Evolutionary conservation across 2,329 filamentous ascomycete species (phyloP).

Genomic region (Mollisiaceae sp.): DNA sequence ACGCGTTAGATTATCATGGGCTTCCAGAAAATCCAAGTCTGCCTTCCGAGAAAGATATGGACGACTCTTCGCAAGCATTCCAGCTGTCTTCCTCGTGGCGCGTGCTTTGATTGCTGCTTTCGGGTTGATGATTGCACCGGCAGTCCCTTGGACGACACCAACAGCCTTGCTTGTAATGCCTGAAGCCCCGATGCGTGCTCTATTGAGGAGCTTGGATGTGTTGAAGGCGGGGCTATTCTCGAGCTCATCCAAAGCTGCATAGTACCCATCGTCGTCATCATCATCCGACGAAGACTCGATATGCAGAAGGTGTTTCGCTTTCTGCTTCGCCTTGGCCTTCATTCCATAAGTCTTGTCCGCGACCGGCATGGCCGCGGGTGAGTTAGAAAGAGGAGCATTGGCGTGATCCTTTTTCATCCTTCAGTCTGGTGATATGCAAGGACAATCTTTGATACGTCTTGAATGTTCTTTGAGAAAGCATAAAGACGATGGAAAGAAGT

Average conservation of each 20-base stretch:
- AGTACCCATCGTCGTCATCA: conserved; percentile 13
- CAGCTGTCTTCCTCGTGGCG: conserved; percentile 31
- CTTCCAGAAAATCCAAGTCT: conserved; percentile 45
- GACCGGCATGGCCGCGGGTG: background rate
- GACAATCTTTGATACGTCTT: background rate
- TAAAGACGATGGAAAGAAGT: background rate
- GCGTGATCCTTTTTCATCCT: background rate
- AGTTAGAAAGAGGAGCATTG: background rate
- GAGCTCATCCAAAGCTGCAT: conserved; percentile 22
- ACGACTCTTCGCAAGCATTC: conserved; percentile 31
- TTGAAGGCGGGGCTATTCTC: conserved; percentile 35
- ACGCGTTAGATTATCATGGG: conserved; percentile 35
- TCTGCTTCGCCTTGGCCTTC: conserved; percentile 19
- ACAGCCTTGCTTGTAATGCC: conserved; percentile 22
- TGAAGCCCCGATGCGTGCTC: conserved; percentile 18
- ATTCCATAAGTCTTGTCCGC: conserved; percentile 3
- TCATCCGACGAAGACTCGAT: background rate
- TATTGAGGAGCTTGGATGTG: conserved; percentile 27
- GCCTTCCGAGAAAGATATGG: conserved; percentile 44
- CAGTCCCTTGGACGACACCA: conserved; percentile 22
- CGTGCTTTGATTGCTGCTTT: conserved; percentile 30
- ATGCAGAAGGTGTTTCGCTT: conserved; percentile 16
- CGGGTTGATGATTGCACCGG: conserved; percentile 28
- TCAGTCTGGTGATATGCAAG: background rate
- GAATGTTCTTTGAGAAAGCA: background rate